These are phyloP conservation scores for Fraxinus albicans DNA, from an alignment of 305 asterid genomes.

Conservation along the genomic window DNA sequence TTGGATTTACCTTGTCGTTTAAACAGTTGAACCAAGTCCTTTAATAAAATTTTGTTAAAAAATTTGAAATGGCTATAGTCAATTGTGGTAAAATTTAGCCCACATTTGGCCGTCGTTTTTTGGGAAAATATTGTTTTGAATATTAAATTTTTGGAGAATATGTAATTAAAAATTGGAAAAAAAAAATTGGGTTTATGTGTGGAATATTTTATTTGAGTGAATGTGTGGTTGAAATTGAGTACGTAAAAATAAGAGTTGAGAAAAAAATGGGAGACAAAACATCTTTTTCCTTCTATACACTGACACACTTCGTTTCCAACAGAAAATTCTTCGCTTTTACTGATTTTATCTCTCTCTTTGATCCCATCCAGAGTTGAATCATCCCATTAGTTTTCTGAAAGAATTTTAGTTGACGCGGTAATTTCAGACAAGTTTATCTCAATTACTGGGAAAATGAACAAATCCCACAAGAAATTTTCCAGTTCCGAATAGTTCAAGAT, in stretches of 20 bases:
- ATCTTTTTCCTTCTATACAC: constrained; percentile 36
- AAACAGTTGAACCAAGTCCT: background rate
- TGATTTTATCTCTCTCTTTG: constrained; percentile 37
- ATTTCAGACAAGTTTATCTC: background rate
- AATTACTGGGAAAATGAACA: constrained; percentile 1
- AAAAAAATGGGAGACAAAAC: background rate
- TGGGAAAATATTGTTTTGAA: no score
- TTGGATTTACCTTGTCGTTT: no score
- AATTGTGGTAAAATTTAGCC: background rate
- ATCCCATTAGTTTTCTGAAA: constrained; percentile 31
- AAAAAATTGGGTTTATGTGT: no score
- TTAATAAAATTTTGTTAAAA: no score
- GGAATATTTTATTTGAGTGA: no score
- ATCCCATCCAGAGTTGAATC: constrained; percentile 42
- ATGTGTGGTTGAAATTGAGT: no score
- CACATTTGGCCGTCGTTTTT: no score
- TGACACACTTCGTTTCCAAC: constrained; percentile 28
- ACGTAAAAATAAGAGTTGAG: no score
- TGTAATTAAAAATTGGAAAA: no score
- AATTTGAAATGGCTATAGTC: background rate
- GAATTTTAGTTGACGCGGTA: background rate
- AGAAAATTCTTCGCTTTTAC: constrained; percentile 20
- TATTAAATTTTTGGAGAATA: no score
- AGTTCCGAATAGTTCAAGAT: background rate
- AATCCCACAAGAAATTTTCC: constrained; percentile 1